Evolutionary conservation across 768 basidiomycete species (phyloP), one percentile per base, ranked within the genome.

Genomic region (Macrolepiota fuliginosa): DNA sequence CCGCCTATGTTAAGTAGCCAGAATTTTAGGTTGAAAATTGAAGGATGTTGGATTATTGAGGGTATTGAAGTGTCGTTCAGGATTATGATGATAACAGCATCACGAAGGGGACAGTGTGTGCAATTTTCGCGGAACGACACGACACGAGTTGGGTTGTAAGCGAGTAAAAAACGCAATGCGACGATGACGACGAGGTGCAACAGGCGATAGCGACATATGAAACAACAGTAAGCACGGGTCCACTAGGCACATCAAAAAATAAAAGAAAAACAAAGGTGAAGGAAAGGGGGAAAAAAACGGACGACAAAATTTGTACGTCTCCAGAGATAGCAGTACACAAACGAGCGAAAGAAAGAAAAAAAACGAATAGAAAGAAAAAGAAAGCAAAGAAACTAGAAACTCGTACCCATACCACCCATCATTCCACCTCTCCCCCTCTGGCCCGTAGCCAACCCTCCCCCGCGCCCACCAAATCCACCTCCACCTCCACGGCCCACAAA

Each of bases 371-470:
- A 64, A 56, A 62, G 45, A 49, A 63, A 24, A 36, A 53, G 37
- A 63, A 56, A 58, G 47, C 32, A 40, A 64, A 54, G 39, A 54
- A 67, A 72, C 73, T 75, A 83, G 71, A 84, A 83, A 75, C 74
- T 81, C 83, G 79, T 82, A 82, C 84, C 84, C 85, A 86, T 84
- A 73, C 84, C 81, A 56, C 80, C 81, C 80, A 83, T 83, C 82
- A 85, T 84, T 22, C 79, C 79, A 11, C 83, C 81, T 6, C 82
- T 73, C 35, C 83, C 81, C 7, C 83, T 82, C 36, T 80, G 82
- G 63, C 84, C 84, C 70, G 78, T 82, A 59, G 74, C 76, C 54
- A 68, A 54, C 61, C 67, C 70, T 47, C 77, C 78, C 50, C 70
- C 68, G 15, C 71, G 62, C 9, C 71, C 71, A 62, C 68, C 69